Evolutionary conservation across 1,139 yeast species (phyloP), one percentile per base, ranked within the genome.

Genomic region (Debaryomyces singareniensis): DNA sequence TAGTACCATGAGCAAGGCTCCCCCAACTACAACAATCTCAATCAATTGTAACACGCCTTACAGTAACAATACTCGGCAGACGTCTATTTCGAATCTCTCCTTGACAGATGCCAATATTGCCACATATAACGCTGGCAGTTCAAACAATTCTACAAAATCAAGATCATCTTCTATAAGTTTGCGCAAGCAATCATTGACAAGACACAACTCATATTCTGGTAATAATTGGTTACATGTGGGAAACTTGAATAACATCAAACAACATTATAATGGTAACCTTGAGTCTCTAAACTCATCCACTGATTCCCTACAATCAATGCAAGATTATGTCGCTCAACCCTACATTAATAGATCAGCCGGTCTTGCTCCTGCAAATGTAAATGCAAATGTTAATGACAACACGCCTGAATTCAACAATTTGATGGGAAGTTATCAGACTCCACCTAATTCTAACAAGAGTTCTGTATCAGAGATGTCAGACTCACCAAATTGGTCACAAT

Each of bases 181-280:
- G 37, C 51, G 73, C 28, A 67, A 66, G 39, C 72, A 67, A 42
- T 62, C 70, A 4, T 55, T 67, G 27, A 64, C 72, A 1, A 51
- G 72, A 39, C 64, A 64, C 38, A 67, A 65, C 39, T 62, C 70
- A 13, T 52, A 52, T 32, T 42, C 47, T 21, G 57, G 52, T 27
- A 56, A 52, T 37, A 61, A 55, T 37, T 67, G 72, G 73, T 51
- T 67, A 27, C 72, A 67, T 45, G 68, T 67, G 25, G 72, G 72
- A 2, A 67, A 66, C 39, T 52, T 67, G 35, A 56, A 49, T 38
- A 59, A 52, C 29, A 53, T 62, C 15, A 55, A 65, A 35, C 55
- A 61, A 9, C 36, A 38, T 20, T 35, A 35, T 24, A 24, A 25
- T 15, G 21, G 21, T 25, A 25, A 9, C 20, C n/a, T 11, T 6